These are phyloP conservation scores for Oryza nivara DNA, from an alignment of 176 grass and related monocot genomes.

Conservation along the genomic window DNA sequence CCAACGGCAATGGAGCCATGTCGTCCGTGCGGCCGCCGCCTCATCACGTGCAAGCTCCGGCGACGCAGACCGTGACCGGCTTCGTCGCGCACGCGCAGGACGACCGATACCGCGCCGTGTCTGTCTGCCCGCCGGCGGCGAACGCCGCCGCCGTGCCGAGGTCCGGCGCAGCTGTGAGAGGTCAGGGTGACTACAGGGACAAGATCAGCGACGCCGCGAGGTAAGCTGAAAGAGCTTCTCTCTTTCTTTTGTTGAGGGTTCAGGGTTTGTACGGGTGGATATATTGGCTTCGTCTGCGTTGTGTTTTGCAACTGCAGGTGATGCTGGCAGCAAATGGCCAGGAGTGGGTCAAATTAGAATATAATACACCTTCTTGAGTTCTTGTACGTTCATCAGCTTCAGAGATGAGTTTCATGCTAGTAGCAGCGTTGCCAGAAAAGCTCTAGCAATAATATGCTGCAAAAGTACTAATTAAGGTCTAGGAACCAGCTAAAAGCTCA, in stretches of 20 bases:
- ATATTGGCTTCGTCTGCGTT: constrained; percentile 12
- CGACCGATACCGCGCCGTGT: not conserved
- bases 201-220: constrained; percentile 18
- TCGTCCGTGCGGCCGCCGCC: not conserved
- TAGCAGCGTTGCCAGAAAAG: too few relatives aligned
- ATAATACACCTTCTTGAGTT: not conserved
- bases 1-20: not conserved
- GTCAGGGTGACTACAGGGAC: constrained; percentile 12
- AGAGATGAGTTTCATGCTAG: not conserved
- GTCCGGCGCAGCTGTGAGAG: not conserved
- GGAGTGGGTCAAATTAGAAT: too few relatives aligned
- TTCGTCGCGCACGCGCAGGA: constrained; percentile 8
- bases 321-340: not conserved
- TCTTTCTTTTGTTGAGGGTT: not conserved
- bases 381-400: not conserved
- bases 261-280: constrained; percentile 7
- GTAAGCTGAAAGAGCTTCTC: constrained; percentile 7
- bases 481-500: not conserved
- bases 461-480: not conserved
- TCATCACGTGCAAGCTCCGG: not conserved
- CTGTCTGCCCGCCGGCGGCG: not conserved
- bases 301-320: constrained; percentile 36
- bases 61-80: not conserved
- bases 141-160: not conserved
- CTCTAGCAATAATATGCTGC: not conserved